Evolutionary conservation across 2,329 filamentous ascomycete species (phyloP).

Genomic region (Cladobotryum mycophilum): DNA sequence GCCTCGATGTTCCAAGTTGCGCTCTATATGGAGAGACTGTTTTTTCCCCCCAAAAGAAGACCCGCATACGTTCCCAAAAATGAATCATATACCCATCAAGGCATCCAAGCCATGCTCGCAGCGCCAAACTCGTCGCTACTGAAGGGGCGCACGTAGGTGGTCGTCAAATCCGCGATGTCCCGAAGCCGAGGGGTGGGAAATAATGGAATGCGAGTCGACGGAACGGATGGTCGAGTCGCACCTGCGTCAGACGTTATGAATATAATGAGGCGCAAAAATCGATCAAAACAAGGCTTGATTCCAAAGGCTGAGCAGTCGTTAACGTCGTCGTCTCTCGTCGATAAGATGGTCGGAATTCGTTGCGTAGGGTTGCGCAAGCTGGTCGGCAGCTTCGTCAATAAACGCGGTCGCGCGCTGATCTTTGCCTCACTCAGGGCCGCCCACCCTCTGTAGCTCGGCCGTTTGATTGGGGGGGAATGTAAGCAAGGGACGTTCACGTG

Average conservation of each 20-base stretch:
- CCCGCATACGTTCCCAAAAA: constrained; percentile 4
- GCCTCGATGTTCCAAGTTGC: background rate
- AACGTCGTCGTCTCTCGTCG: background rate
- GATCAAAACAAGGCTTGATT: too few relatives aligned
- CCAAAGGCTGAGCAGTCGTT: background rate
- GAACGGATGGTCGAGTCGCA: background rate
- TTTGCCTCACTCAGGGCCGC: constrained; percentile 7
- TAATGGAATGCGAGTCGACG: too few relatives aligned
- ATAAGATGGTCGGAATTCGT: background rate
- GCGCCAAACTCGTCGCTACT: background rate
- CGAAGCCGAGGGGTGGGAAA: constrained; percentile 4
- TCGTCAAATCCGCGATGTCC: constrained; percentile 1
- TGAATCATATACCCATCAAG: constrained; percentile 9
- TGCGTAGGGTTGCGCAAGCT: too few relatives aligned
- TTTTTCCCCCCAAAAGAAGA: background rate
- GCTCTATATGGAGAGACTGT: background rate
- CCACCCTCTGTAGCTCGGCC: constrained; percentile 2
- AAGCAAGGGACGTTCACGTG: constrained; percentile 13
- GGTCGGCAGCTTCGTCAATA: constrained; percentile 3
- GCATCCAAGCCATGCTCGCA: constrained; percentile 13
- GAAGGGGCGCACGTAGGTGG: background rate
- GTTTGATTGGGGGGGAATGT: constrained; percentile 12
- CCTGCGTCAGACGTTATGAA: constrained; percentile 2
- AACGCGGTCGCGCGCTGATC: constrained; percentile 17
- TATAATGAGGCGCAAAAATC: background rate